A percentile compares a stretch with the other conserved stretches of the same genome.
phyloP scores from a whole-genome alignment of 108 stramenopile genomes.

The Nitzschia sp. region DNA sequence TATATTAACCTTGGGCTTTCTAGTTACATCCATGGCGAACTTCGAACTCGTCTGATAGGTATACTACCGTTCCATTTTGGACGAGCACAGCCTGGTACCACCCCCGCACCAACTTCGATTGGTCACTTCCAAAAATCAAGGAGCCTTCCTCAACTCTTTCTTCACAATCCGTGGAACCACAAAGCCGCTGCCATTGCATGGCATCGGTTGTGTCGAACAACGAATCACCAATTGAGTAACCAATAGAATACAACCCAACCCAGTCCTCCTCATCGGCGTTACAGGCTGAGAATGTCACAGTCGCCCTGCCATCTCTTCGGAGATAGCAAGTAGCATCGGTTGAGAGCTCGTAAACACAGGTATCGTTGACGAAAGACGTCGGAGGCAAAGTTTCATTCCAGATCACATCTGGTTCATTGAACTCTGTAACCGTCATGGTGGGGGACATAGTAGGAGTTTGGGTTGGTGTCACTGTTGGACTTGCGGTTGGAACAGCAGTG shows the following conservation, averaged over 20 bases:
- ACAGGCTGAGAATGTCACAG: conserved; percentile 1
- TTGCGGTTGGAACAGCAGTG: neutral
- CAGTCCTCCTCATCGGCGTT: neutral
- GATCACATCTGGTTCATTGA: no score
- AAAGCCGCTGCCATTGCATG: neutral
- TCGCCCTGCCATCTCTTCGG: neutral
- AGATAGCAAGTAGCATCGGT: neutral
- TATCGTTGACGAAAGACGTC: no score
- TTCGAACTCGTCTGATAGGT: neutral
- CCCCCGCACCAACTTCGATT: neutral
- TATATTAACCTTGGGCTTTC: neutral
- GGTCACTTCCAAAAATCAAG: neutral
- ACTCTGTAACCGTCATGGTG: neutral
- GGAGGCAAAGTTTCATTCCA: no score
- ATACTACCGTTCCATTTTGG: neutral
- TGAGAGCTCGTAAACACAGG: no score
- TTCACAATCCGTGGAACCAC: neutral
- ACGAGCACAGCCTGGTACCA: neutral
- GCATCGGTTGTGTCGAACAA: neutral
- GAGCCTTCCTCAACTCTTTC: neutral
- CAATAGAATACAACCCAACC: conserved; percentile 8
- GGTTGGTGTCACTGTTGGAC: neutral
- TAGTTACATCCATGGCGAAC: neutral
- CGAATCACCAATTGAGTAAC: neutral
- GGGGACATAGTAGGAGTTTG: neutral